A percentile compares a stretch with the other conserved stretches of the same genome.
Evolutionary conservation across 139 green algal species (phyloP).

Genomic region (Tetradesmus lagerheimii): DNA sequence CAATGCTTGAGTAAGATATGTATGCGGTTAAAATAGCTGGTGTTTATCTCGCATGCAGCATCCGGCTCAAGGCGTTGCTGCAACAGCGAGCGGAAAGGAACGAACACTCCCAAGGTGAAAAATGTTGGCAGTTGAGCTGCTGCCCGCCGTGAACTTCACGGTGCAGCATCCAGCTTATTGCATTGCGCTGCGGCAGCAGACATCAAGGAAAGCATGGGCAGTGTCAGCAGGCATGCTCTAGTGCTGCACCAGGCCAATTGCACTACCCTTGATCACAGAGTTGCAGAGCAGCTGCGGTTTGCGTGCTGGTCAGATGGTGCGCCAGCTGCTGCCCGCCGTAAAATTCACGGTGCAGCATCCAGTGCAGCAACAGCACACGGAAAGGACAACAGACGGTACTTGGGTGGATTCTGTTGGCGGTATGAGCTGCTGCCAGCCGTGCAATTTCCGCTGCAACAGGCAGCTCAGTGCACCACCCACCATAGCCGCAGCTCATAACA

Average conservation of each 20-base stretch:
- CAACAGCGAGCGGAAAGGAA: neutral
- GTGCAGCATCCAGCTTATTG: slow-evolving; percentile 77
- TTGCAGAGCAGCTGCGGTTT: too few relatives aligned
- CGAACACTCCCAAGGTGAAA: too few relatives aligned
- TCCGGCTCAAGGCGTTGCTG: slow-evolving; percentile 79
- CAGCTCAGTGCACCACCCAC: slow-evolving; percentile 74
- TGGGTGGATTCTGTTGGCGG: too few relatives aligned
- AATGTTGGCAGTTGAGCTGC: neutral
- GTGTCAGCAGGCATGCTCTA: too few relatives aligned
- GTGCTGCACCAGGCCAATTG: too few relatives aligned
- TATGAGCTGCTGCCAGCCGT: neutral
- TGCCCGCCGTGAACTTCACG: slow-evolving; percentile 61
- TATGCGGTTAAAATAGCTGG: too few relatives aligned
- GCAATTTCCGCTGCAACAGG: slow-evolving; percentile 74
- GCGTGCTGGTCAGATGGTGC: too few relatives aligned
- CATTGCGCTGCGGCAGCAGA: slow-evolving; percentile 58
- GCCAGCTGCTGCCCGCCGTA: neutral
- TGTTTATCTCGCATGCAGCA: too few relatives aligned
- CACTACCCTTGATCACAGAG: too few relatives aligned
- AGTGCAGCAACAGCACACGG: slow-evolving; percentile 61
- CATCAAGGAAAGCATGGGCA: too few relatives aligned
- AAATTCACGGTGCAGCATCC: slow-evolving; percentile 78
- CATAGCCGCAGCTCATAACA: too few relatives aligned
- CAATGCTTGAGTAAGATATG: too few relatives aligned
- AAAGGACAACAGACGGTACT: neutral